These are phyloP conservation scores for Diaporthe citri DNA, from an alignment of 2,329 filamentous ascomycete species.

Conservation along the genomic window DNA sequence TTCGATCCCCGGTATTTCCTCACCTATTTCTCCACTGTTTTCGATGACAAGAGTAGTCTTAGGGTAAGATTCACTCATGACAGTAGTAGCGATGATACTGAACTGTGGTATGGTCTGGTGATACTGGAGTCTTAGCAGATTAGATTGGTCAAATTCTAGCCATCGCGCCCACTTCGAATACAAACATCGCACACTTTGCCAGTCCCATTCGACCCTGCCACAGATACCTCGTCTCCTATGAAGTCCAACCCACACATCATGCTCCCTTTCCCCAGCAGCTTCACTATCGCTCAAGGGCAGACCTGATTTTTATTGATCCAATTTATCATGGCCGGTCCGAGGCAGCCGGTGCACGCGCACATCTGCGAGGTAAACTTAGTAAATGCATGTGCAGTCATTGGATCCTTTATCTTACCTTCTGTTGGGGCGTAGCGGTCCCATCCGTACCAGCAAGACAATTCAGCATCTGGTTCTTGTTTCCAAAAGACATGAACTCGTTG, in stretches of 20 bases:
- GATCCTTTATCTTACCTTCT: not conserved
- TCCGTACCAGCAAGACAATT: constrained; percentile 16
- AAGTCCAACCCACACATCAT: not conserved
- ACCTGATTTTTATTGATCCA: constrained; percentile 9
- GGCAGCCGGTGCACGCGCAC: constrained; percentile 20
- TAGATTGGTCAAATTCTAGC: not conserved
- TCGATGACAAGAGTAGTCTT: too few relatives aligned
- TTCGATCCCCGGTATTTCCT: too few relatives aligned
- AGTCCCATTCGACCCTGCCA: not conserved
- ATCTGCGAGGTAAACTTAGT: not conserved
- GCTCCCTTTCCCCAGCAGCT: not conserved
- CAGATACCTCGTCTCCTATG: not conserved
- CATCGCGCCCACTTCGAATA: not conserved
- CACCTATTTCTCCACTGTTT: too few relatives aligned
- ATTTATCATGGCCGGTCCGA: not conserved
- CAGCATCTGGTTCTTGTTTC: constrained; percentile 15
- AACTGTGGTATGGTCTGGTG: too few relatives aligned
- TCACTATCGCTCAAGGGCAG: not conserved
- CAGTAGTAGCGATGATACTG: too few relatives aligned
- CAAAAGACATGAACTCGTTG: constrained; percentile 18
- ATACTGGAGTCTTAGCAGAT: too few relatives aligned
- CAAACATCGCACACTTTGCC: not conserved
- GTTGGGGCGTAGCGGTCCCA: constrained; percentile 11
- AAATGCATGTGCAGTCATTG: not conserved
- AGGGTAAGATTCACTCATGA: too few relatives aligned